Conservation (phyloP, 306 rosid species). For the Lablab purpureus region DNA sequence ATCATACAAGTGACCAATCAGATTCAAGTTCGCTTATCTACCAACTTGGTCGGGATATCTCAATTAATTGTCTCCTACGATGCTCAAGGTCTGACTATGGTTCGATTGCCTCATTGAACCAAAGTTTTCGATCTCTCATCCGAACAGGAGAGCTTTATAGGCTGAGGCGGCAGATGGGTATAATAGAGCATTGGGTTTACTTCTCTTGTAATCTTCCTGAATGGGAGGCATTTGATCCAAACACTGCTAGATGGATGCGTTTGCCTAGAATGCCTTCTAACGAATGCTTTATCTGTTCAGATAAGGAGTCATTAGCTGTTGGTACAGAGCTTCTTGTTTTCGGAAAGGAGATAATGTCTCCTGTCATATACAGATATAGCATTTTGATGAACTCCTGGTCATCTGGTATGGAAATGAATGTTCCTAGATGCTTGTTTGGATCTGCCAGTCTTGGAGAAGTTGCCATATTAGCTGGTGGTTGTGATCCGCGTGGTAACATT, state of each 20-base stretch:
- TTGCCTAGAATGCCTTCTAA: constrained; percentile 72
- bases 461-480: constrained; percentile 86
- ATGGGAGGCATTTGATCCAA: constrained; percentile 85
- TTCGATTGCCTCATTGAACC: constrained; percentile 62
- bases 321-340: constrained; percentile 87
- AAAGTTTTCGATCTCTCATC: constrained; percentile 63
- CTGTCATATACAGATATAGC: constrained; percentile 70
- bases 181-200: constrained; percentile 80
- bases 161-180: constrained; percentile 63
- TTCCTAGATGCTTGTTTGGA: constrained; percentile 78
- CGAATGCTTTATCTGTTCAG: constrained; percentile 73
- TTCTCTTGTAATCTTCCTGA: constrained; percentile 77
- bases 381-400: constrained; percentile 74
- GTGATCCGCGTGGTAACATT: constrained; percentile 67
- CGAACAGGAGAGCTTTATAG: constrained; percentile 65
- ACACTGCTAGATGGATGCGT: constrained; percentile 61
- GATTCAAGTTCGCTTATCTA: constrained; percentile 60
- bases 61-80: constrained; percentile 66
- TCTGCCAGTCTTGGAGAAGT: constrained; percentile 77
- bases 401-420: constrained; percentile 64
- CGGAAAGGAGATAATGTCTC: constrained; percentile 68
- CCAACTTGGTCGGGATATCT: constrained; percentile 72
- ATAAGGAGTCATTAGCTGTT: constrained; percentile 84
- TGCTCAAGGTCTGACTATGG: constrained; percentile 78
- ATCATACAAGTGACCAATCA: constrained; percentile 49